Evolutionary conservation across 2,329 filamentous ascomycete genomes (phyloP).

Genomic region (Phyllosticta citrichinensis): DNA sequence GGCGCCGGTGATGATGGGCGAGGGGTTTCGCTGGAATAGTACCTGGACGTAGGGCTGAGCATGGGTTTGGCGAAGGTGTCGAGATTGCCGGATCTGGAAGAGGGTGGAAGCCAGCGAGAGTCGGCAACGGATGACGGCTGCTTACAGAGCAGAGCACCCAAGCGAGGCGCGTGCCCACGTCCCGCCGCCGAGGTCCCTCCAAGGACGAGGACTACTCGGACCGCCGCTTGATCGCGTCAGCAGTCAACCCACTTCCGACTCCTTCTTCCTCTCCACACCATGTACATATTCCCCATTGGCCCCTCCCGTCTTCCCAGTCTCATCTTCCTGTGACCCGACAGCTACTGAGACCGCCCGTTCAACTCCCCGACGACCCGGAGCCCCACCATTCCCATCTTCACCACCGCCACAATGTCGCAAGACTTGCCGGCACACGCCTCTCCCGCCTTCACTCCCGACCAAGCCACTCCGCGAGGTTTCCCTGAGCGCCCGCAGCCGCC

Average conservation of each 20-base stretch:
- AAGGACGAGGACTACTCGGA: not conserved
- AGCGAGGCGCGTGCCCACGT: not conserved
- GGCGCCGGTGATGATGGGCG: not conserved
- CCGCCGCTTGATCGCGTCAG: not conserved
- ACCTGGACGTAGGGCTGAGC: constrained; percentile 34
- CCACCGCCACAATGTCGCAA: constrained; percentile 3
- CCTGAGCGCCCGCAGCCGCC: constrained; percentile 28
- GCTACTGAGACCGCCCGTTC: not conserved
- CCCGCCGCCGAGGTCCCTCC: not conserved
- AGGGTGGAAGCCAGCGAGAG: not conserved
- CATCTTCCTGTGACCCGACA: not conserved
- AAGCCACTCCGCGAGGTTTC: constrained; percentile 44
- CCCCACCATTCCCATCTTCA: not conserved
- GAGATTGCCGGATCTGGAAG: constrained; percentile 33
- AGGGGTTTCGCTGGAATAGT: not conserved
- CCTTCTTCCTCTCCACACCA: not conserved
- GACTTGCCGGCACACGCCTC: constrained; percentile 41
- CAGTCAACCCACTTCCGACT: not conserved
- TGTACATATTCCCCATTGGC: not conserved
- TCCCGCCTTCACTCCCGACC: constrained; percentile 40
- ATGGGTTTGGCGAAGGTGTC: constrained; percentile 48
- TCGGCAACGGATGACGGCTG: not conserved
- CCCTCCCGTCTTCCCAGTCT: not conserved
- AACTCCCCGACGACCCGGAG: not conserved
- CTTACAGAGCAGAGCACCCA: not conserved